These are phyloP conservation scores for Exserohilum rostratum DNA, from an alignment of 2,329 filamentous ascomycete genomes.

Conservation along the genomic window DNA sequence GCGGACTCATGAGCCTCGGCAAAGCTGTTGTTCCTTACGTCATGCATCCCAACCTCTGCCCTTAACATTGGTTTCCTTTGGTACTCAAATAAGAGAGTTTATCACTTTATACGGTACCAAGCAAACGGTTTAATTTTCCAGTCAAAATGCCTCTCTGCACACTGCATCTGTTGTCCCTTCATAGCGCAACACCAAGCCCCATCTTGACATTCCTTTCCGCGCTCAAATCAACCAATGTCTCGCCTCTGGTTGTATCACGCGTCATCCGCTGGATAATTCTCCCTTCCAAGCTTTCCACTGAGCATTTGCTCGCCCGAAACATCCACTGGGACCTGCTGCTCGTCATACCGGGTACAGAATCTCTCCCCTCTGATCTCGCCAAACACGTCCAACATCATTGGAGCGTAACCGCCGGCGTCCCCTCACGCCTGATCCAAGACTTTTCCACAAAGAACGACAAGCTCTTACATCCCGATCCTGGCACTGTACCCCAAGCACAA, in stretches of 20 bases:
- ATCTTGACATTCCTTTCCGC: conserved; percentile 50
- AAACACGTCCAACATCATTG: conserved; percentile 40
- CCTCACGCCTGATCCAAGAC: conserved; percentile 48
- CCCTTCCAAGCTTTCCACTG: conserved; percentile 51
- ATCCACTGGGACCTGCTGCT: conserved; percentile 58
- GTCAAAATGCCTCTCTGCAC: conserved; percentile 57
- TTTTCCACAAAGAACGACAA: conserved; percentile 48
- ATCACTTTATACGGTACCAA: neutral
- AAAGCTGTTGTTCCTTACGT: conserved; percentile 25
- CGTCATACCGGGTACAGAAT: conserved; percentile 44
- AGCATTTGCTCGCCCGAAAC: conserved; percentile 49
- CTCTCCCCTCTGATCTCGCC: conserved; percentile 36
- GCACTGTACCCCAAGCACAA: conserved; percentile 47
- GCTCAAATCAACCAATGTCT: conserved; percentile 42
- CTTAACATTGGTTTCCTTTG: neutral
- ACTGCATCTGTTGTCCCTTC: conserved; percentile 54
- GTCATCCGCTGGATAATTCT: conserved; percentile 59
- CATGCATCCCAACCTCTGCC: conserved; percentile 17
- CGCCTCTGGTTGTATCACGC: conserved; percentile 52
- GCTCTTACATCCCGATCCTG: conserved; percentile 48
- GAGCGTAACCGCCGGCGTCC: conserved; percentile 52
- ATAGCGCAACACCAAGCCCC: conserved; percentile 39
- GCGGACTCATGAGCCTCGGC: conserved; percentile 25
- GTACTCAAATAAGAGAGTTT: conserved; percentile 4
- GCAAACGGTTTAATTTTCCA: neutral